Evolutionary conservation across 148 eudicot species (phyloP).

Genomic region (Dysphania ambrosioides): DNA sequence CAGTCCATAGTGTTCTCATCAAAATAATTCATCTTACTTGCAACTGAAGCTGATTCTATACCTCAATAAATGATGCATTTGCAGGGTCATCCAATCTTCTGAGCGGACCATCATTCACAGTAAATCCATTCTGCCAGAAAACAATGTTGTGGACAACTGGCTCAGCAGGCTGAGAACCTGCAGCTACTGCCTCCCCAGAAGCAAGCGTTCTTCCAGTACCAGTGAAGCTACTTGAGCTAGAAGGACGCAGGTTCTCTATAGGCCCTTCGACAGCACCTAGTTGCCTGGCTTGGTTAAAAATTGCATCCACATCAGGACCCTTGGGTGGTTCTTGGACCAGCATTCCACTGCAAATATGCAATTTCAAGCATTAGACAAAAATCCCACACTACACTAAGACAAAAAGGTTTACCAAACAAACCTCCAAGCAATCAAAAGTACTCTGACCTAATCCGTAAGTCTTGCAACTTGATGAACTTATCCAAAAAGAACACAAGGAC

Average conservation of each 20-base stretch:
- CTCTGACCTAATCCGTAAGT: not conserved
- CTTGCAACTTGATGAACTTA: not conserved
- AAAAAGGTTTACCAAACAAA: not conserved
- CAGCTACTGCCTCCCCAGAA: constrained; percentile 54
- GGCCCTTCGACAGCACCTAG: constrained; percentile 75
- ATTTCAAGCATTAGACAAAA: constrained; percentile 12
- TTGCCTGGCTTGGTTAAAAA: constrained; percentile 78
- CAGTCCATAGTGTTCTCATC: not conserved
- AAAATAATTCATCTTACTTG: not conserved
- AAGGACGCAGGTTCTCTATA: constrained; percentile 52
- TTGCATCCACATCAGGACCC: constrained; percentile 84
- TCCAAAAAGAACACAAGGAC: not conserved
- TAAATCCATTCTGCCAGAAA: constrained; percentile 92
- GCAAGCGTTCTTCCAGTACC: constrained; percentile 79
- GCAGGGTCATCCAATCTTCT: constrained; percentile 91
- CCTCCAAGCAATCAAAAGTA: not conserved
- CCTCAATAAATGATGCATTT: constrained; percentile 81
- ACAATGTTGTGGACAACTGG: constrained; percentile 66
- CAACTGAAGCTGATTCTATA: constrained; percentile 21
- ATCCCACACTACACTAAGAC: not conserved
- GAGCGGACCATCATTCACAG: constrained; percentile 78
- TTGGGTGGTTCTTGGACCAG: constrained; percentile 82
- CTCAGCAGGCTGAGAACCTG: constrained; percentile 74
- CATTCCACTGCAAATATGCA: constrained; percentile 73
- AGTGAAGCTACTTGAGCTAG: constrained; percentile 74